Conservation (phyloP, 352 stramenopile species). For the Phytophthora nicotianae region DNA sequence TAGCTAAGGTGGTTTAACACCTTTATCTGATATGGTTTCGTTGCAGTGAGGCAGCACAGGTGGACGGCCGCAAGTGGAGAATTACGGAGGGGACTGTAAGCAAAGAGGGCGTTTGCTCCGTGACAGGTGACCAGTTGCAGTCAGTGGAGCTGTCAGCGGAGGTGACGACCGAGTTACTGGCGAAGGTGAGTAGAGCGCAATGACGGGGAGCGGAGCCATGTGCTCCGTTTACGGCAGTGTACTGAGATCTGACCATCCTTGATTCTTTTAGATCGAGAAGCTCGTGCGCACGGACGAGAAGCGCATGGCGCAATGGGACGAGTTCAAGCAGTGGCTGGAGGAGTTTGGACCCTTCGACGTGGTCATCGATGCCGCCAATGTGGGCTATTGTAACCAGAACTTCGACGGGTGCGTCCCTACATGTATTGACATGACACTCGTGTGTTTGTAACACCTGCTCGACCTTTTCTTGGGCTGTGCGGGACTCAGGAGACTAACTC, state of each 20-base stretch:
- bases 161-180: conserved; percentile 51
- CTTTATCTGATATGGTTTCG: conserved; percentile 9
- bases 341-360: conserved; percentile 88
- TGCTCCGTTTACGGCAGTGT: conserved; percentile 18
- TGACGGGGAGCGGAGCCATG: conserved; percentile 15
- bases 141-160: conserved; percentile 69
- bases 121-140: conserved; percentile 62
- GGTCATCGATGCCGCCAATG: conserved; percentile 97
- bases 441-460: conserved; percentile 21
- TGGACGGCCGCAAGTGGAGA: conserved; percentile 65
- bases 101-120: conserved; percentile 58
- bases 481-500: conserved; percentile 16
- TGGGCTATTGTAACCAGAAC: conserved; percentile 98
- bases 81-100: conserved; percentile 60
- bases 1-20: background rate
- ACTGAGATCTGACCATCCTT: conserved; percentile 17
- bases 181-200: conserved; percentile 51
- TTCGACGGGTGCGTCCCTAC: conserved; percentile 83
- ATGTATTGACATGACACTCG: conserved; percentile 9
- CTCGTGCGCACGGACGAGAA: conserved; percentile 80
- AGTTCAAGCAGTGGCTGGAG: conserved; percentile 84
- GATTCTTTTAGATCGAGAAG: conserved; percentile 63
- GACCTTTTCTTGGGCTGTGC: conserved; percentile 15
- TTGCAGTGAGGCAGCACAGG: conserved; percentile 60
- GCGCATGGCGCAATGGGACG: conserved; percentile 74